Base-by-base conservation (phyloP, 176 grass and related monocot genomes). In the Dactylis glomerata region DNA sequence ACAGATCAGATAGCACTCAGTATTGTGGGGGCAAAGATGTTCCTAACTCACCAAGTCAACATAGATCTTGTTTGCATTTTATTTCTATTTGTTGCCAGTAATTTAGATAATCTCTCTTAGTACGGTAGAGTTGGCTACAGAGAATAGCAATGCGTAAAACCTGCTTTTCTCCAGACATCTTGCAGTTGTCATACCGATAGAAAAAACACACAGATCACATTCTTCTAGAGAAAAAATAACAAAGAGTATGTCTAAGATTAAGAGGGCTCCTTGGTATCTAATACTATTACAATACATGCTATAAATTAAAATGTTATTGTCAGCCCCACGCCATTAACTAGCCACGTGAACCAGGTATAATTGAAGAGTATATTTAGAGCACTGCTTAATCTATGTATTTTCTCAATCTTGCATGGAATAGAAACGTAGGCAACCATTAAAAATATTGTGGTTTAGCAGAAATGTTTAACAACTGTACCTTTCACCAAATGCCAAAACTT, bases 401-500 rank as follows among this genome's bases (percentile, higher is more conserved):
- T 67, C 46, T 56, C 40, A 31, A 57, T 3, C 6, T 30, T 49
- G n/a, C 61, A 80, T n/a, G 50, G 27, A 75, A 86, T 32, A 79
- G 45, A 90, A 49, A 13, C 8, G 74, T 31, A 61, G 17, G 38
- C 12, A 87, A 87, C n/a, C 23, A 61, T 33, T 4, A 2, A 70
- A 76, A 81, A 82, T 17, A 70, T 67, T 50, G 32, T 31, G 28
- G 30, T 55, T 44, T 17, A 85, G 20, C 68, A 74, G 13, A 88
- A 34, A 50, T 75, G 47, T 75, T 57, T 61, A 26, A 86, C 66
- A 14, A 71, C 6, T 59, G 5, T 94, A 96, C 97, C 91, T 96
- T 89, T 99, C 97, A 54, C 97, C 93, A 51, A 92, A 94, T 83
- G 93, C 91, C 90, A 96, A 83, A 82, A 96, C 77, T 78, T 99